Conservation (phyloP, 2,329 filamentous ascomycete genomes). For the Ceratocystiopsis minuta region DNA sequence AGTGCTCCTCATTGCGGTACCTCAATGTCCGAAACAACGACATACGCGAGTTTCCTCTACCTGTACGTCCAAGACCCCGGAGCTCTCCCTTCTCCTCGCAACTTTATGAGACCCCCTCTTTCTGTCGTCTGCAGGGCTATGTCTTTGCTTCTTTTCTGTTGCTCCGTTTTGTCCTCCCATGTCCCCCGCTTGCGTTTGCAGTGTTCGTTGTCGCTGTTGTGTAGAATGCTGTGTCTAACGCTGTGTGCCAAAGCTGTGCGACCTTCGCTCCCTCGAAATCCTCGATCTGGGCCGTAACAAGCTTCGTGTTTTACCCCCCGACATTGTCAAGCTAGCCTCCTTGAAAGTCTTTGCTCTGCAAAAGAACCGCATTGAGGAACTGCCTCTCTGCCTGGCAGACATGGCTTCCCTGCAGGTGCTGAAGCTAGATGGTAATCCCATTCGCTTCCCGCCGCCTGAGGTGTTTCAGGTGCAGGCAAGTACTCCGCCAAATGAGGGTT, state of each 20-base stretch:
- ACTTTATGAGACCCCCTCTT: too few relatives aligned
- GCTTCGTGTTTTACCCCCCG: slow-evolving; percentile 56
- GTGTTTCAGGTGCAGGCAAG: slow-evolving; percentile 40
- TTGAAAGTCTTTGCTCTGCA: slow-evolving; percentile 79
- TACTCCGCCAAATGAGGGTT: slow-evolving; percentile 36
- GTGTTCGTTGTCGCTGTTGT: not conserved
- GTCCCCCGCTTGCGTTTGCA: slow-evolving; percentile 5
- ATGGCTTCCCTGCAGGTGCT: slow-evolving; percentile 80
- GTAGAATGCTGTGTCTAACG: slow-evolving; percentile 1
- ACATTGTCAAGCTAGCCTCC: slow-evolving; percentile 64
- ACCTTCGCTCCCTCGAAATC: slow-evolving; percentile 75
- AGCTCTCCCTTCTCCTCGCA: too few relatives aligned
- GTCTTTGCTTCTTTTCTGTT: not conserved
- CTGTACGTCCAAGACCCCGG: slow-evolving; percentile 21
- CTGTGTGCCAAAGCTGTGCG: slow-evolving; percentile 46
- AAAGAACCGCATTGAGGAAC: slow-evolving; percentile 68
- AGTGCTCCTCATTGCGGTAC: slow-evolving; percentile 62
- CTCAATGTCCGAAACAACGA: slow-evolving; percentile 65
- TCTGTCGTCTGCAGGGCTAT: too few relatives aligned
- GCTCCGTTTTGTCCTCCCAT: slow-evolving; percentile 2
- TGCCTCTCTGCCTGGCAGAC: slow-evolving; percentile 71
- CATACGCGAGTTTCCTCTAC: slow-evolving; percentile 43
- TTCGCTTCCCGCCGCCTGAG: slow-evolving; percentile 60
- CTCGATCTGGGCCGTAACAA: slow-evolving; percentile 83
- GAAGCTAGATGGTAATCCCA: slow-evolving; percentile 76